phyloP scores from a whole-genome alignment of 1,139 yeast species.

The Candida albicans region DNA sequence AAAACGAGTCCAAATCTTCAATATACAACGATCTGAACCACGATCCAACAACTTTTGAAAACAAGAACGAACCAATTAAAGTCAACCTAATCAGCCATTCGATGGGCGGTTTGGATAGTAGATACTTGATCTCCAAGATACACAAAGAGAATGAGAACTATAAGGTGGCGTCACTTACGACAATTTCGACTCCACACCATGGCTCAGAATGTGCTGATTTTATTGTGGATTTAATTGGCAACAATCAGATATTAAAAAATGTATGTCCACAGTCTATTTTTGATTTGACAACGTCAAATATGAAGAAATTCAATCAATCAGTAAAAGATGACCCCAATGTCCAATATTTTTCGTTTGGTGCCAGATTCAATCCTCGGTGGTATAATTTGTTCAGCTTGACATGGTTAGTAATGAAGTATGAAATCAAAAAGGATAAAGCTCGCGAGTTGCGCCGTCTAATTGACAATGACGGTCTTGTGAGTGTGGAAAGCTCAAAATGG shows the following conservation, averaged over 20 bases:
- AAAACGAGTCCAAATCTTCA: constrained; percentile 26
- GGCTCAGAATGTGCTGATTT: constrained; percentile 86
- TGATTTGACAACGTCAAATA: constrained; percentile 59
- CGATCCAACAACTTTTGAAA: constrained; percentile 11
- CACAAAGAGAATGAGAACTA: constrained; percentile 42
- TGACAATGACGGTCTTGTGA: constrained; percentile 84
- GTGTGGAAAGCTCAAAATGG: constrained; percentile 79
- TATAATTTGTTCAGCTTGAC: constrained; percentile 60
- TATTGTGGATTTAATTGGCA: constrained; percentile 35
- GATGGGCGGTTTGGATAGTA: constrained; percentile 89
- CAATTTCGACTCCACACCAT: constrained; percentile 84
- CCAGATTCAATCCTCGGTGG: constrained; percentile 64
- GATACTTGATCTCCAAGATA: constrained; percentile 60
- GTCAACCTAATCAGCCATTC: constrained; percentile 86
- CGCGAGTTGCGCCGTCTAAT: constrained; percentile 11
- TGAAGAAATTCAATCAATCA: constrained; percentile 53
- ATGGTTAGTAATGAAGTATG: constrained; percentile 55
- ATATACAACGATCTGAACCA: constrained; percentile 26
- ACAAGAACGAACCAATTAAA: constrained; percentile 37
- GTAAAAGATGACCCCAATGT: constrained; percentile 62
- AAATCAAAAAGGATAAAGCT: constrained; percentile 16
- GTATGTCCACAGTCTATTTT: constrained; percentile 49
- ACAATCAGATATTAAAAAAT: constrained; percentile 16
- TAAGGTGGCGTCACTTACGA: constrained; percentile 69
- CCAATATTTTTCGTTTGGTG: constrained; percentile 80